phyloP scores from a whole-genome alignment of 768 basidiomycete species.

The Lentinula detonsa region DNA sequence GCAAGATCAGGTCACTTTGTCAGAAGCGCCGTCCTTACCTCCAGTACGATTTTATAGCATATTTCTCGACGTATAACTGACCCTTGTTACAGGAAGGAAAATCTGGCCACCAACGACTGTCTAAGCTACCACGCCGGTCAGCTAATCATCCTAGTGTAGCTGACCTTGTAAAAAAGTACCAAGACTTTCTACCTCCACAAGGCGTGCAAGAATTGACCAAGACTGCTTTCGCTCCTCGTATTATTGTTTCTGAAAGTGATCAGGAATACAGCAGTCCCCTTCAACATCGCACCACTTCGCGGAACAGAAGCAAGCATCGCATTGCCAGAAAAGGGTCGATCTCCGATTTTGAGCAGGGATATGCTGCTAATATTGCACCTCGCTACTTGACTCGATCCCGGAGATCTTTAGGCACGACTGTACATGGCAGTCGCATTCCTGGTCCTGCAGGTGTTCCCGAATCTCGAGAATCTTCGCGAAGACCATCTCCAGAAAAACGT shows the following conservation, averaged over 20 bases:
- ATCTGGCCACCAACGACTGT: constrained; percentile 26
- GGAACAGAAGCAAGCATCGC: constrained; percentile 47
- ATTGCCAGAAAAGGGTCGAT: constrained; percentile 45
- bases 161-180: constrained; percentile 79
- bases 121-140: constrained; percentile 59
- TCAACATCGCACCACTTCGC: constrained; percentile 31
- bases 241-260: constrained; percentile 75
- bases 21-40: constrained; percentile 14
- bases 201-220: constrained; percentile 67
- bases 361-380: constrained; percentile 89
- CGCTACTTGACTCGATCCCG: constrained; percentile 56
- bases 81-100: constrained; percentile 15
- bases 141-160: constrained; percentile 64
- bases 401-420: constrained; percentile 31
- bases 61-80: neutral
- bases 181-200: constrained; percentile 67
- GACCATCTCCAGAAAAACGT: constrained; percentile 72
- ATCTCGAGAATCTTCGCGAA: constrained; percentile 57
- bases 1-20: neutral
- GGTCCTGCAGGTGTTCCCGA: constrained; percentile 45
- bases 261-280: constrained; percentile 48
- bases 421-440: constrained; percentile 41
- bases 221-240: constrained; percentile 58
- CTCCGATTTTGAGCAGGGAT: constrained; percentile 89
- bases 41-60: constrained; percentile 19